Conservation (phyloP, 2,329 filamentous ascomycete genomes). For the Pestalotiopsis fici region DNA sequence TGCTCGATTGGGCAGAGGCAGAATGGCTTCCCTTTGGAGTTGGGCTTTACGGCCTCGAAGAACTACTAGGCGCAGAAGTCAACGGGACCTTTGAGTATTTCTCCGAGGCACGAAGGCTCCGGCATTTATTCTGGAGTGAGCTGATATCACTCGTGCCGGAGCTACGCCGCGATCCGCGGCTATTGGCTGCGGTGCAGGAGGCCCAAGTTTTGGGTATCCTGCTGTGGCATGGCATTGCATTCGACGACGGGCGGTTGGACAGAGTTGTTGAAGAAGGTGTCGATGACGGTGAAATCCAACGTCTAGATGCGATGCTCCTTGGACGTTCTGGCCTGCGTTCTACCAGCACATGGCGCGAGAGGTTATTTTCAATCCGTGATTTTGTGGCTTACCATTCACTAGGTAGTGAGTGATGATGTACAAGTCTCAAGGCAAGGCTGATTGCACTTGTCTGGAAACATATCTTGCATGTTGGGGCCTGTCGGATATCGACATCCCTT, state of each 20-base stretch:
- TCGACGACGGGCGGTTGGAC: conserved; percentile 60
- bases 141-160: conserved; percentile 35
- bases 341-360: background rate
- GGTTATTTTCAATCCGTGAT: background rate
- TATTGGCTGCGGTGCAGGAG: conserved; percentile 27
- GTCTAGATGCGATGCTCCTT: conserved; percentile 40
- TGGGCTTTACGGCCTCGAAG: conserved; percentile 61
- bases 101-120: conserved; percentile 40
- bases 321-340: background rate
- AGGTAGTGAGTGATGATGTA: background rate
- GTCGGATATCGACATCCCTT: background rate
- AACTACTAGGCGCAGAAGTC: conserved; percentile 53
- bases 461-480: background rate
- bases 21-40: conserved; percentile 62
- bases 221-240: conserved; percentile 65
- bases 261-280: conserved; percentile 53
- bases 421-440: background rate
- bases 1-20: conserved; percentile 67
- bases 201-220: conserved; percentile 56
- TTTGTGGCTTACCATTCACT: background rate
- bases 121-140: conserved; percentile 50
- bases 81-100: conserved; percentile 43
- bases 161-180: conserved; percentile 28
- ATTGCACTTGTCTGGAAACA: background rate
- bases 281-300: conserved; percentile 55